Evolutionary conservation across 177 flowering plant species (phyloP).

Genomic region (Vitis hybrid): DNA sequence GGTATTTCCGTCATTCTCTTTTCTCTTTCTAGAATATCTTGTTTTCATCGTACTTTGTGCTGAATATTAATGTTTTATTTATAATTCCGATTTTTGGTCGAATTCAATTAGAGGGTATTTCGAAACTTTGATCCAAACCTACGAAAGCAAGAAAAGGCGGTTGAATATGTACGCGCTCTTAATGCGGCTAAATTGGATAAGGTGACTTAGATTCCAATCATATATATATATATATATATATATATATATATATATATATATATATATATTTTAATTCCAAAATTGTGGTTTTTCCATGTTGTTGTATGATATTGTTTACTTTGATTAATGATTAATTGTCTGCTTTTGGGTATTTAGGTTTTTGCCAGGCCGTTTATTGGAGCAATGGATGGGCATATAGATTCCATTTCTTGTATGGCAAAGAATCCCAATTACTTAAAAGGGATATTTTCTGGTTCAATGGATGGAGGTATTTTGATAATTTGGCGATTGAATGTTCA

Average conservation of each 20-base stretch:
- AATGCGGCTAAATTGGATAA: constrained; percentile 92
- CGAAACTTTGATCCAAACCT: constrained; percentile 83
- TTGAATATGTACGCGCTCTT: constrained; percentile 83
- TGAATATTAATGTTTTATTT: too few species aligned
- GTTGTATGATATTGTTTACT: background rate
- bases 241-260: too few species aligned
- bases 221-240: too few species aligned
- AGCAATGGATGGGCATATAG: constrained; percentile 93
- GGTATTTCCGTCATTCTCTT: constrained; percentile 30
- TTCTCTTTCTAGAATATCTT: background rate
- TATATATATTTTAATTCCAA: background rate
- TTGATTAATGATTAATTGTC: background rate
- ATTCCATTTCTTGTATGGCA: constrained; percentile 87
- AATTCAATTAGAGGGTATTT: constrained; percentile 61
- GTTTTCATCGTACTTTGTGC: background rate
- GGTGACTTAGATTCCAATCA: constrained; percentile 33
- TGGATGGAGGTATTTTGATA: constrained; percentile 81
- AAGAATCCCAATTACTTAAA: constrained; percentile 84
- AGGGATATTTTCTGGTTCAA: constrained; percentile 92
- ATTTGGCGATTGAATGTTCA: background rate
- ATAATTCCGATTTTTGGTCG: background rate
- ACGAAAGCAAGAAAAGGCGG: constrained; percentile 78
- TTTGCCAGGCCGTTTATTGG: constrained; percentile 93
- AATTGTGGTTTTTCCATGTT: background rate
- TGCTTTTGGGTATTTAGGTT: constrained; percentile 44